Conservation (phyloP, 2,329 filamentous ascomycete genomes). For the Helminthosporium solani region DNA sequence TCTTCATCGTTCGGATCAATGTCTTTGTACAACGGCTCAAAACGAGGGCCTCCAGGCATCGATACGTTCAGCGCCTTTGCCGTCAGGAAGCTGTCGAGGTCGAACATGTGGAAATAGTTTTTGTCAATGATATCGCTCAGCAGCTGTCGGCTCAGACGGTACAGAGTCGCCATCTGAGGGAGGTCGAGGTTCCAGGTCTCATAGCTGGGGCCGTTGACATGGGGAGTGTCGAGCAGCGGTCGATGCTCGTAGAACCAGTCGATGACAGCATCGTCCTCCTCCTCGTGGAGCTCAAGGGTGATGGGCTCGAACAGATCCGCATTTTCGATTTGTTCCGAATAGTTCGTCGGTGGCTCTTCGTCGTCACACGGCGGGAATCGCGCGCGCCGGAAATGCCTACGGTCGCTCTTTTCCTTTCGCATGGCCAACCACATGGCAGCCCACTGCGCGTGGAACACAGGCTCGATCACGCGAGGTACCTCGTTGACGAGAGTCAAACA, state of each 20-base stretch:
- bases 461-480: conserved; percentile 92
- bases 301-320: conserved; percentile 97
- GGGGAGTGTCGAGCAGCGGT: conserved; percentile 83
- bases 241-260: conserved; percentile 98
- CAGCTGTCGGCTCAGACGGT: conserved; percentile 86
- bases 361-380: conserved; percentile 98
- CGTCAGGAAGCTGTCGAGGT: conserved; percentile 89
- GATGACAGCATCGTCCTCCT: conserved; percentile 84
- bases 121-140: conserved; percentile 90
- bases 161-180: conserved; percentile 93
- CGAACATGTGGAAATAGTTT: conserved; percentile 98
- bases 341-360: conserved; percentile 94
- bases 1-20: conserved; percentile 98
- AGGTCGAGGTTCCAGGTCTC: conserved; percentile 91
- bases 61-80: conserved; percentile 97
- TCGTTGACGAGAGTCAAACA: conserved; percentile 97
- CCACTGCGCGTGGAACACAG: conserved; percentile 97
- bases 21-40: conserved; percentile 97
- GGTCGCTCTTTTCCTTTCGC: conserved; percentile 95
- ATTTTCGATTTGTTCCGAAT: conserved; percentile 98
- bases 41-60: conserved; percentile 93
- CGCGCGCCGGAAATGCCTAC: conserved; percentile 97
- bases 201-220: conserved; percentile 96
- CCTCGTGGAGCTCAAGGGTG: conserved; percentile 95
- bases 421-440: conserved; percentile 99